phyloP scores from a whole-genome alignment of 2,329 filamentous ascomycete species.

The Cladophialophora immunda region DNA sequence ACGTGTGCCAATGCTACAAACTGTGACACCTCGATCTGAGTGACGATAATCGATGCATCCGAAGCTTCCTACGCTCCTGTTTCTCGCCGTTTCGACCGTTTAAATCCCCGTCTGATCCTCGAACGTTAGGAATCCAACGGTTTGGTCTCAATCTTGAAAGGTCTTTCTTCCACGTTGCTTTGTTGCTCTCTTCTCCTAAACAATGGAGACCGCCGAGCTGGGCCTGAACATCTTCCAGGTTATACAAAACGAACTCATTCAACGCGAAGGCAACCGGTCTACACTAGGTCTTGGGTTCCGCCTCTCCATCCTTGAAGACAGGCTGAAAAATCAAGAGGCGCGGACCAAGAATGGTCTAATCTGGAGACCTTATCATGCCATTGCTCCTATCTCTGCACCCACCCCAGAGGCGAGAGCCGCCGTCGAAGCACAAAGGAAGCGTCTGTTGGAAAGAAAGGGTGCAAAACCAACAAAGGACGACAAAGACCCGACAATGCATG shows the following conservation, averaged over 20 bases:
- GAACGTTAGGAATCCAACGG: not conserved
- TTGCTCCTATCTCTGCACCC: constrained; percentile 27
- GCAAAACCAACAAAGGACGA: constrained; percentile 28
- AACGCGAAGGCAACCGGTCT: constrained; percentile 32
- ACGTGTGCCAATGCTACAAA: constrained; percentile 19
- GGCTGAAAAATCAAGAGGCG: constrained; percentile 32
- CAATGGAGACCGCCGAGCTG: constrained; percentile 29
- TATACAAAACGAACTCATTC: constrained; percentile 40
- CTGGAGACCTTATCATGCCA: constrained; percentile 32
- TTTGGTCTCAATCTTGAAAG: not conserved
- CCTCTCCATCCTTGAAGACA: constrained; percentile 34
- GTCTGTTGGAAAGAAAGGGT: constrained; percentile 29
- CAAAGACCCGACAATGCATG: constrained; percentile 36
- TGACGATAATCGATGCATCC: not conserved
- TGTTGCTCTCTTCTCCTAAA: not conserved
- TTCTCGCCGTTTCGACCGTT: not conserved
- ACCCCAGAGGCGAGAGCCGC: constrained; percentile 31
- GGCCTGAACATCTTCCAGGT: constrained; percentile 41
- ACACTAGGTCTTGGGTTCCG: constrained; percentile 35
- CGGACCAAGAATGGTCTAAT: constrained; percentile 30
- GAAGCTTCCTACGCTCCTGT: not conserved
- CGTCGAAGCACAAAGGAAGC: constrained; percentile 26
- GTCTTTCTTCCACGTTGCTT: not conserved
- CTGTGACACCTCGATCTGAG: not conserved
- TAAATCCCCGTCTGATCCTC: not conserved